These are phyloP conservation scores for Ashbya aceris DNA, from an alignment of 1,139 yeast species.

Conservation along the genomic window DNA sequence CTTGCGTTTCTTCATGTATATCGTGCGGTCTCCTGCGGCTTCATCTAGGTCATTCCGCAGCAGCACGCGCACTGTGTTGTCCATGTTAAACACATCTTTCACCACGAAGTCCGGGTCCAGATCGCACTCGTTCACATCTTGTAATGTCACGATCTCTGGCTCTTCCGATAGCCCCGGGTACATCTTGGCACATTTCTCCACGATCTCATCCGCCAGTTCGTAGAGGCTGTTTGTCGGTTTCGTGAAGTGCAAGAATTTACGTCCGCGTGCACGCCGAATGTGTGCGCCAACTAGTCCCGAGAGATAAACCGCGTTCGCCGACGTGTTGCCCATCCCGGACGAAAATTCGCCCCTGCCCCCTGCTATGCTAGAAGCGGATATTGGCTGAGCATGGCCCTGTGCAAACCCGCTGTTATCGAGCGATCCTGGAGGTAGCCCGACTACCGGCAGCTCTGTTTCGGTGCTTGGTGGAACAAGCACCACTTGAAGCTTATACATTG, in stretches of 20 bases:
- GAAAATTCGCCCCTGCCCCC: slow-evolving; percentile 4
- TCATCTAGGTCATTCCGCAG: slow-evolving; percentile 35
- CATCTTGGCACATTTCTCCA: slow-evolving; percentile 43
- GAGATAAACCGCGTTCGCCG: slow-evolving; percentile 9
- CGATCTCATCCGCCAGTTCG: slow-evolving; percentile 43
- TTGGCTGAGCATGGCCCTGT: slow-evolving; percentile 5
- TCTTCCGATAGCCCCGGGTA: slow-evolving; percentile 50
- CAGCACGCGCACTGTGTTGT: slow-evolving; percentile 47
- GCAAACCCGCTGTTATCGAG: slow-evolving; percentile 7
- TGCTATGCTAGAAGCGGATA: slow-evolving; percentile 5
- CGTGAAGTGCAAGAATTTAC: slow-evolving; percentile 57
- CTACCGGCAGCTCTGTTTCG: slow-evolving; percentile 7
- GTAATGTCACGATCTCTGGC: slow-evolving; percentile 46
- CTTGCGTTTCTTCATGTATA: slow-evolving; percentile 18
- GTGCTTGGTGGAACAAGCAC: slow-evolving; percentile 23
- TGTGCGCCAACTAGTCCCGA: slow-evolving; percentile 10
- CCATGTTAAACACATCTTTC: slow-evolving; percentile 48
- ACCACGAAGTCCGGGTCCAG: slow-evolving; percentile 66
- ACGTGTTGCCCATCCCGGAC: slow-evolving; percentile 5
- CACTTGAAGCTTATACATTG: slow-evolving; percentile 24
- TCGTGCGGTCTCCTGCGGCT: slow-evolving; percentile 10
- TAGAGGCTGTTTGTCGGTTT: slow-evolving; percentile 37
- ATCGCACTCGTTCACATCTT: slow-evolving; percentile 59
- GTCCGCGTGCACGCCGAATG: slow-evolving; percentile 20
- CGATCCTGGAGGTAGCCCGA: slow-evolving; percentile 4